Percentiles rank a stretch among this genome's conserved stretches.
phyloP scores from a whole-genome alignment of 352 stramenopile species.

The Pythium oligandrum region DNA sequence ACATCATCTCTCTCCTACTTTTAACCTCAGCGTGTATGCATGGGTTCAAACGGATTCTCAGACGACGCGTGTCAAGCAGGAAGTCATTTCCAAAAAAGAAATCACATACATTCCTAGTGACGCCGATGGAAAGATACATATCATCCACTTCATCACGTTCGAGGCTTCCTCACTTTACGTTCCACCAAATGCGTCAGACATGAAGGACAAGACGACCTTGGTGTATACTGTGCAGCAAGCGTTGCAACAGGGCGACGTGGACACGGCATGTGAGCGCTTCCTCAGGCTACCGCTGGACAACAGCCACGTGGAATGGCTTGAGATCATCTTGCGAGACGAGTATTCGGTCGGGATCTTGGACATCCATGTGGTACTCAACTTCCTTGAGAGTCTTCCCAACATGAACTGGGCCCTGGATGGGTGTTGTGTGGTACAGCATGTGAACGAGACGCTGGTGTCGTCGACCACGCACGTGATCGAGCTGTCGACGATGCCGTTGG shows the following conservation, averaged over 20 bases:
- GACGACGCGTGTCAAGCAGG: no score
- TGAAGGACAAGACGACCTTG: constrained; percentile 1
- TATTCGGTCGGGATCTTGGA: constrained; percentile 65
- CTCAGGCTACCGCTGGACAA: constrained; percentile 54
- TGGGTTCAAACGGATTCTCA: no score
- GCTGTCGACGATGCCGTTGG: constrained; percentile 52
- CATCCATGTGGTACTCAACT: constrained; percentile 57
- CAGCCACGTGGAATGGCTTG: constrained; percentile 31
- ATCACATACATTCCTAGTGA: no score
- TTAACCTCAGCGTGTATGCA: no score
- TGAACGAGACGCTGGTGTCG: constrained; percentile 39
- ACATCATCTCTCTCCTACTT: no score
- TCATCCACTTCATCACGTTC: no score
- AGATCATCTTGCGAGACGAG: constrained; percentile 48
- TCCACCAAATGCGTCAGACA: no score
- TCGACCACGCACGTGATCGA: constrained; percentile 27
- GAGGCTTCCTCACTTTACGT: no score
- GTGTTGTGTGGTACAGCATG: constrained; percentile 49
- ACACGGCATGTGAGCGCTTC: constrained; percentile 44
- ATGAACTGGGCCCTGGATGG: constrained; percentile 70
- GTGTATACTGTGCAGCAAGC: constrained; percentile 8
- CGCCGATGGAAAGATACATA: no score
- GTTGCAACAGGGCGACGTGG: constrained; percentile 51
- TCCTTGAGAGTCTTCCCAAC: constrained; percentile 59
- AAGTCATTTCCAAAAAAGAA: no score